Base-by-base conservation (phyloP, 352 stramenopile genomes). In the Pythium grandisporangium region DNA sequence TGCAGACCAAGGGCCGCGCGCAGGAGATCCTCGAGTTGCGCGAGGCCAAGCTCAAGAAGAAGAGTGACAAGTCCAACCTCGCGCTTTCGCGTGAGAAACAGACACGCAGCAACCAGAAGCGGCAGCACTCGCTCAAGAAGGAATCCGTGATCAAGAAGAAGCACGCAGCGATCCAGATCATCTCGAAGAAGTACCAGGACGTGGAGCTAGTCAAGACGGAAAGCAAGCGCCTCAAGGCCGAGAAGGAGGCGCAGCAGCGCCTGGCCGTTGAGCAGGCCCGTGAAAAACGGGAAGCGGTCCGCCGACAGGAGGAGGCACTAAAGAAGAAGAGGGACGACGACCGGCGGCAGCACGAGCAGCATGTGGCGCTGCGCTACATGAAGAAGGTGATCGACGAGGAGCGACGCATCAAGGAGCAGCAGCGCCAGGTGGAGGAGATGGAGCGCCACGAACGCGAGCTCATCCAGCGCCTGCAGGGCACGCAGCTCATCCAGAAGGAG, bases 71-170 rank as follows among this genome's bases (percentile, higher is more conserved):
- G 44, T 56, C 59, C 2, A 47, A 63, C 27, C 49, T 75, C 5
- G 57, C 58, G n/a, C 33, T 70, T 2, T 61, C 66, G 37, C 53
- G 45, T 2, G 69, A 80, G 25, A 52, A 66, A 20, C 44, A 79
- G 43, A 66, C 59, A n/a, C 67, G 66, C 10, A 52, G 41, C 2
- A 64, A 61, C 12, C 71, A 81, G 36, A 76, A 74, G 42, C 68
- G 68, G 39, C 74, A 87, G 37, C 42, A 71, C 24, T 60, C 55
- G 20, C 53, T 81, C 34, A 83, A 84, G 32, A 83, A 84, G 42
- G 67, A 83, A 34, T 84, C 70, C 1, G 63, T 84, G 13, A 70
- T 87, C 46, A 79, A 80, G 48, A 87, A 87, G 52, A 76, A 76
- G 23, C 70, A 84, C 35, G 70, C 70, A 2, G 69, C 71, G 22